Percentiles rank a stretch among this genome's conserved stretches.
Evolutionary conservation across 1,139 yeast genomes (phyloP).

Genomic region (Nakaseomyces delphensis): DNA sequence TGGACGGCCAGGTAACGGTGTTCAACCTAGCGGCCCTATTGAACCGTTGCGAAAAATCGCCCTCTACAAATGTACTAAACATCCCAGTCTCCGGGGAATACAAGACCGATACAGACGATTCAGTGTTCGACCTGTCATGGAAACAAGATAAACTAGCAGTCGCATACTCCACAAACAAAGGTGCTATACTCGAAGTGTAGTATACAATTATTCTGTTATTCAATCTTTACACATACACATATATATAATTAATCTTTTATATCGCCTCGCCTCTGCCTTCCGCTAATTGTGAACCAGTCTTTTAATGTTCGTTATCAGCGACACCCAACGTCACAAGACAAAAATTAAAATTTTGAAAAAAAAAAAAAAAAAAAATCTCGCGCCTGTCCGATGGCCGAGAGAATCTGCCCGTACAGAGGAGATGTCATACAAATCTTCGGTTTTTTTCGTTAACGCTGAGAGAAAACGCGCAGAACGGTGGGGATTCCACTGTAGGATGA

Average conservation of each 20-base stretch:
- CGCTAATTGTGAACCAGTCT: not conserved
- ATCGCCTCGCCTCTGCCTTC: not conserved
- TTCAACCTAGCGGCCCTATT: conserved; percentile 31
- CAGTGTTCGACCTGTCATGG: conserved; percentile 17
- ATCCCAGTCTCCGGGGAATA: conserved; percentile 4
- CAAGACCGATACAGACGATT: conserved; percentile 10
- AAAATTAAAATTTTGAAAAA: no score
- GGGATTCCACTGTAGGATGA: no score
- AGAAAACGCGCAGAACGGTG: no score
- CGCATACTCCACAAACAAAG: conserved; percentile 14
- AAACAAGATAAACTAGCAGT: conserved; percentile 10
- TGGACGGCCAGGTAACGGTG: conserved; percentile 38
- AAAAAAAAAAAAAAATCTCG: not conserved
- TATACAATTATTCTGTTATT: no score
- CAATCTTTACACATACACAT: not conserved
- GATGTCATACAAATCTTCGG: no score
- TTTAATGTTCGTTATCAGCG: not conserved
- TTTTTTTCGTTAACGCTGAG: no score
- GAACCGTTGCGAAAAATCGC: not conserved
- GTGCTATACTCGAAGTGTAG: conserved; percentile 12
- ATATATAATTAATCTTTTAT: not conserved
- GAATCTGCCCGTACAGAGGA: not conserved
- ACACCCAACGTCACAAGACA: not conserved
- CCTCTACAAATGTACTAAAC: conserved; percentile 7
- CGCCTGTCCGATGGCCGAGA: no score